Evolutionary conservation across 768 basidiomycete genomes (phyloP).

Genomic region (Mycena capillaripes): DNA sequence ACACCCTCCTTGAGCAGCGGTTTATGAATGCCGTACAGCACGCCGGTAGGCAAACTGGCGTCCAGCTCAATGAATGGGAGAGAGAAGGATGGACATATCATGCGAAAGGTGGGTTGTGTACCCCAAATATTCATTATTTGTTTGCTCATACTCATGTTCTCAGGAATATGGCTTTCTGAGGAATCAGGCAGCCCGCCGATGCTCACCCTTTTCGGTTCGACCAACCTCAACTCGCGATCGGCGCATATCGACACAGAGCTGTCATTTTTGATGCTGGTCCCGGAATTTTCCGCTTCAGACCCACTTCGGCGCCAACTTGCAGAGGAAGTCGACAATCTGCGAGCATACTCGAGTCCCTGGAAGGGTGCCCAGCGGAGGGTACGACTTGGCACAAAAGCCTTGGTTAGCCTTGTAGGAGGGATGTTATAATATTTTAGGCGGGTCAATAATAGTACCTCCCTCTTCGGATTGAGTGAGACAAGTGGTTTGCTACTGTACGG

Average conservation of each 20-base stretch:
- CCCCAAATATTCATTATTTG: neutral
- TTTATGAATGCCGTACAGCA: slow-evolving; percentile 78
- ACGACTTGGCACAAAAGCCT: slow-evolving; percentile 71
- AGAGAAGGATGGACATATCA: slow-evolving; percentile 96
- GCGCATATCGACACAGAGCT: slow-evolving; percentile 93
- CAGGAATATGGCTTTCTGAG: slow-evolving; percentile 90
- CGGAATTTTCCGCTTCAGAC: slow-evolving; percentile 38
- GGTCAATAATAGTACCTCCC: no score
- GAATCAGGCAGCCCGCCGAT: slow-evolving; percentile 63
- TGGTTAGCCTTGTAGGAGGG: slow-evolving; percentile 75
- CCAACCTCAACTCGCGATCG: slow-evolving; percentile 94
- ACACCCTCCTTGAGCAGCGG: slow-evolving; percentile 87
- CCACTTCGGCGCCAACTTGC: slow-evolving; percentile 63
- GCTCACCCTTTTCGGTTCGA: slow-evolving; percentile 92
- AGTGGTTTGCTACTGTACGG: slow-evolving; percentile 9
- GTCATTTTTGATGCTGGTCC: slow-evolving; percentile 86
- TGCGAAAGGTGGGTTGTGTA: slow-evolving; percentile 82
- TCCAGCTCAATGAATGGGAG: slow-evolving; percentile 91
- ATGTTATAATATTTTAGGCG: slow-evolving; percentile 64
- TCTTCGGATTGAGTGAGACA: neutral
- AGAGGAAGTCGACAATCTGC: slow-evolving; percentile 68
- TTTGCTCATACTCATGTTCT: slow-evolving; percentile 3
- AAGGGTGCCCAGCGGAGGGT: slow-evolving; percentile 70
- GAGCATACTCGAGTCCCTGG: slow-evolving; percentile 68
- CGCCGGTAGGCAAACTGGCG: slow-evolving; percentile 64